Evolutionary conservation across 1,139 yeast genomes (phyloP), one percentile per base, ranked within the genome.

Genomic region (Kodamaea plutei): DNA sequence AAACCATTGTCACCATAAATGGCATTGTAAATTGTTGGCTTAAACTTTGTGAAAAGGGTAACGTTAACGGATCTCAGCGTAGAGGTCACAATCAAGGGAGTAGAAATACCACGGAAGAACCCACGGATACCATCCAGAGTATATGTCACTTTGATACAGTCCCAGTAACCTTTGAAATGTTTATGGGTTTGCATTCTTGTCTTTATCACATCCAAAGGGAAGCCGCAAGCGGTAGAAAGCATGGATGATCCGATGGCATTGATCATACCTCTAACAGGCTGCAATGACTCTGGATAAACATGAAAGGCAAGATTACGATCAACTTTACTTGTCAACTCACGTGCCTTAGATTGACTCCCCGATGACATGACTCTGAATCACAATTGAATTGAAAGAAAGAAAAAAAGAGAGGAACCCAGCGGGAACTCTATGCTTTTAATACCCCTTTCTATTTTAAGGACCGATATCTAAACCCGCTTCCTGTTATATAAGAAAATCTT

Each of bases 171-270:
- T 8, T 61, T 60, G 55, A 76, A 84, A 28, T 71, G 68, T 31
- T 55, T 54, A 53, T 84, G 83, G 0, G 95, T 82, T 52, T 87
- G 95, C 76, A 84, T 79, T 40, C 95, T 60, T 0, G 94, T 84
- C 53, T 87, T 87, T 35, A 87, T 68, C 8, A 94, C 81, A 51
- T 87, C 96, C 29, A 87, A 55, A 0, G 96, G 96, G 48, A 79
- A 85, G 7, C 93, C 94, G n/a, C 77, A 68, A 5, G 77, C 66
- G 1, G 89, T 82, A 9, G 91, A 73, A 9, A 74, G 57, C 30
- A 82, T 56, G 1, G 93, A 80, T 1, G 94, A 70, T 0, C 76
- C 60, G 45, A 78, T 80, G 2, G 89, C 82, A 34, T 80, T 49
- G 3, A 78, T 56, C 10, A 79, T 71, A 2, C 79, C 66, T 35